Conservation (phyloP, 352 stramenopile genomes). For the Globisporangium emineosum region DNA sequence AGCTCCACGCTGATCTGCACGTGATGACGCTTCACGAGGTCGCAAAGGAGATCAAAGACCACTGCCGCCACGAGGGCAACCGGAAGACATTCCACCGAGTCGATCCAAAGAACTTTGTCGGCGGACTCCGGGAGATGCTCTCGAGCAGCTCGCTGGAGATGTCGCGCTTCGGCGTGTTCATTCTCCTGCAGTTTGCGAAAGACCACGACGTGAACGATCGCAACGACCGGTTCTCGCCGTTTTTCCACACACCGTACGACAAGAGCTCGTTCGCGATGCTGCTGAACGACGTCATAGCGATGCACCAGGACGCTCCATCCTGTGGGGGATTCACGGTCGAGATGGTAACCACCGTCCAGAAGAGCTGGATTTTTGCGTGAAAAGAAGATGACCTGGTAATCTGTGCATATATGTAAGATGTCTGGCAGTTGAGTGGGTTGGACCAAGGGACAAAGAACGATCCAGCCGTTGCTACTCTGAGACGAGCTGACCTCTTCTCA, state of each 20-base stretch:
- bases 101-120: slow-evolving; percentile 37
- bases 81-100: slow-evolving; percentile 47
- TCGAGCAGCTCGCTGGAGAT: slow-evolving; percentile 46
- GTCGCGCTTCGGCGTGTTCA: slow-evolving; percentile 62
- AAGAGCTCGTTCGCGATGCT: slow-evolving; percentile 51
- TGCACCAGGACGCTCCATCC: slow-evolving; percentile 21
- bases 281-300: slow-evolving; percentile 31
- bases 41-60: slow-evolving; percentile 62
- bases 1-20: slow-evolving; percentile 64
- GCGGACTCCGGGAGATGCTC: slow-evolving; percentile 60
- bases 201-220: slow-evolving; percentile 26
- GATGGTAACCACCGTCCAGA: slow-evolving; percentile 55
- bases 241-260: slow-evolving; percentile 61
- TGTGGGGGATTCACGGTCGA: slow-evolving; percentile 39
- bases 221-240: slow-evolving; percentile 22
- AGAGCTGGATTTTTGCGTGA: slow-evolving; percentile 59
- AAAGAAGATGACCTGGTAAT: not conserved
- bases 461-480: not conserved
- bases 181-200: slow-evolving; percentile 58
- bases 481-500: not conserved
- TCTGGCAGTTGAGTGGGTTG: not conserved
- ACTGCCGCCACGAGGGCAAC: slow-evolving; percentile 68
- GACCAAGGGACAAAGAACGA: not conserved
- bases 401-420: not conserved
- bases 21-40: slow-evolving; percentile 57